Evolutionary conservation across 108 stramenopile genomes (phyloP), one percentile per base, ranked within the genome.

Genomic region (Cyclotella atomus): DNA sequence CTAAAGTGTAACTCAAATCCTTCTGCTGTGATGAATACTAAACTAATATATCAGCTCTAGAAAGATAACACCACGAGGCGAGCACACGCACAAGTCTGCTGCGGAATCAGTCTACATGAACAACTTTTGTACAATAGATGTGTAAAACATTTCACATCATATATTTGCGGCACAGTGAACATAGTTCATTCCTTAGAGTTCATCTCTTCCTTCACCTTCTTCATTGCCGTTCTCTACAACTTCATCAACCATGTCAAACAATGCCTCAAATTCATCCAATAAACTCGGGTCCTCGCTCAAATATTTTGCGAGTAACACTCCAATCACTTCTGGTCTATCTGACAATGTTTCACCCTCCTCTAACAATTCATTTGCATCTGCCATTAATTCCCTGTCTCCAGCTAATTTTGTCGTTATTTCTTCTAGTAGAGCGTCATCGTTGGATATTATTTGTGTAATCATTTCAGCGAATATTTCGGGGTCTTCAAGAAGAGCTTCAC

Each of bases 241-340:
- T n/a, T 38, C 55, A 6, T 59, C 69, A 17, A 43, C n/a, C 19
- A 28, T 19, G 24, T 75, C 73, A 23, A 68, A 59, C 2, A 70
- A 59, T 35, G 53, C 68, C 64, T 81, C 79, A 57, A 81, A 65
- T 41, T 81, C 75, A 65, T 81, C 79, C 17, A 81, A 38, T 16
- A 71, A 21, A 30, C 41, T 35, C 12, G 69, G 75, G 17, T 81
- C 75, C 16, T 81, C 80, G 19, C 52, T 65, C 45, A 81, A 47
- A 10, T 61, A 57, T 19, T 35, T 55, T 0, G 80, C 80, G 20
- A 81, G 28, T 10, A 81, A 43, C 14, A 49, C 43, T 2, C 62
- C 80, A 29, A 81, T 38, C 38, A 81, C 55, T 34, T 81, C 80
- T 12, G 80, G 80, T 36, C 80, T 33, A 49, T 74, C 52, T 14